These are phyloP conservation scores for Sporisorium exsertum DNA, from an alignment of 1,284 basidiomycete species.

Conservation along the genomic window DNA sequence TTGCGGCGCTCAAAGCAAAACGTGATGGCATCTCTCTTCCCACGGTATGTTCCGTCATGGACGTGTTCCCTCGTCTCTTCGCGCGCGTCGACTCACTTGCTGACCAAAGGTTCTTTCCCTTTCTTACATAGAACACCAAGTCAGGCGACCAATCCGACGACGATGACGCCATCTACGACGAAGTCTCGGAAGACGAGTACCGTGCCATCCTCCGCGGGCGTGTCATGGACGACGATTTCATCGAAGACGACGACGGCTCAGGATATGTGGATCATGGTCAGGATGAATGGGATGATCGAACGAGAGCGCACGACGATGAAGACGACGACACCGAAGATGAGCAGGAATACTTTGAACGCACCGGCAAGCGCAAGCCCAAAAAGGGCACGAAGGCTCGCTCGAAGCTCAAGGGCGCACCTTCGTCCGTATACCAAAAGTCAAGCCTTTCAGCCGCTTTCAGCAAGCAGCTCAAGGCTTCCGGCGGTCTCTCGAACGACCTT, in stretches of 20 bases:
- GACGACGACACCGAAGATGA: slow-evolving; percentile 69
- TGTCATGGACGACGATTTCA: slow-evolving; percentile 92
- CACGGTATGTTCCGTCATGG: slow-evolving; percentile 20
- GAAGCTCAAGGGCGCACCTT: slow-evolving; percentile 25
- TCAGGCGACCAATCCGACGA: slow-evolving; percentile 61
- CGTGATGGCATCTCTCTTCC: slow-evolving; percentile 47
- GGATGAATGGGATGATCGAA: slow-evolving; percentile 81
- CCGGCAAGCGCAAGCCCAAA: slow-evolving; percentile 65
- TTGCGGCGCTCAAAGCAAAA: slow-evolving; percentile 66
- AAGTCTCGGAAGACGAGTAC: slow-evolving; percentile 92
- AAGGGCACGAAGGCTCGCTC: slow-evolving; percentile 51
- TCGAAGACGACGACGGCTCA: slow-evolving; percentile 85
- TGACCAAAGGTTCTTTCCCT: slow-evolving; percentile 4
- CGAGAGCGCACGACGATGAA: slow-evolving; percentile 69
- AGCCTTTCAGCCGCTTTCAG: slow-evolving; percentile 46
- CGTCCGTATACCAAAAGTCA: slow-evolving; percentile 36
- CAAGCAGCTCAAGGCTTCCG: slow-evolving; percentile 35
- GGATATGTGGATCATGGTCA: slow-evolving; percentile 96
- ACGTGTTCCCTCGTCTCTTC: background rate
- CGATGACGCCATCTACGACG: slow-evolving; percentile 79
- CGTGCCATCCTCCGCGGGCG: slow-evolving; percentile 84
- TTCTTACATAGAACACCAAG: slow-evolving; percentile 18
- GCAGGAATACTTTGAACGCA: slow-evolving; percentile 66
- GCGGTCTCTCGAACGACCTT: slow-evolving; percentile 19
- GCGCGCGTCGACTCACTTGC: background rate